Evolutionary conservation across 2,329 filamentous ascomycete species (phyloP).

Genomic region (Chrysoporthe deuterocubensis): DNA sequence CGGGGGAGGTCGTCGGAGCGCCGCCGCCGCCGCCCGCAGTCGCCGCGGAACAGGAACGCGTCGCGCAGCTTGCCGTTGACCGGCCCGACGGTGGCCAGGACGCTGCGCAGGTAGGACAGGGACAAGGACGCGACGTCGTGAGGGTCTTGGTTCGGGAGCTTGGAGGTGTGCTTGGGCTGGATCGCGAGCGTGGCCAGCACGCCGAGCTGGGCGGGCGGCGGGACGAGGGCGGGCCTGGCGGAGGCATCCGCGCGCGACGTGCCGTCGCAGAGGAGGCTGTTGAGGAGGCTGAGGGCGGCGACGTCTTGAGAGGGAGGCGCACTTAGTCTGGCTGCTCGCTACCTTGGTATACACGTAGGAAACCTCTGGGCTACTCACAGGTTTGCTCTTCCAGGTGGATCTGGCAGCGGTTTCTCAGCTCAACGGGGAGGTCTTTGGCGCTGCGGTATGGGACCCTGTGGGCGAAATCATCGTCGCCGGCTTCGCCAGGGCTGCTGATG

Average conservation of each 20-base stretch:
- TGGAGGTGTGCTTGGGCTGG: conserved; percentile 79
- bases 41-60: conserved; percentile 69
- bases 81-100: conserved; percentile 69
- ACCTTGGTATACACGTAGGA: not conserved
- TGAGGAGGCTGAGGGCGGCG: conserved; percentile 66
- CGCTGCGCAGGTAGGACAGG: conserved; percentile 69
- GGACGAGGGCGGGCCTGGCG: conserved; percentile 59
- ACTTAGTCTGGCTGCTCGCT: conserved; percentile 1
- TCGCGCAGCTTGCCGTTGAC: conserved; percentile 69
- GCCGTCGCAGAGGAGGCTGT: conserved; percentile 63
- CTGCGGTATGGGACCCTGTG: conserved; percentile 49
- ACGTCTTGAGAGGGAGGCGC: conserved; percentile 43
- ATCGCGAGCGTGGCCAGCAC: conserved; percentile 81
- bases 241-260: conserved; percentile 35
- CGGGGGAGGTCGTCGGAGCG: conserved; percentile 33
- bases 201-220: conserved; percentile 74
- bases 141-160: conserved; percentile 64
- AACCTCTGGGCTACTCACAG: conserved; percentile 31
- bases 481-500: conserved; percentile 31
- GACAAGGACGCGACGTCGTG: conserved; percentile 68
- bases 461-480: conserved; percentile 2
- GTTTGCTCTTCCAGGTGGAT: conserved; percentile 78
- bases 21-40: conserved; percentile 36
- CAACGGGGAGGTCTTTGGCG: conserved; percentile 61
- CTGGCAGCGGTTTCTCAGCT: conserved; percentile 67